Base-by-base conservation (phyloP, 2,329 filamentous ascomycete genomes). In the Cordyceps militaris region DNA sequence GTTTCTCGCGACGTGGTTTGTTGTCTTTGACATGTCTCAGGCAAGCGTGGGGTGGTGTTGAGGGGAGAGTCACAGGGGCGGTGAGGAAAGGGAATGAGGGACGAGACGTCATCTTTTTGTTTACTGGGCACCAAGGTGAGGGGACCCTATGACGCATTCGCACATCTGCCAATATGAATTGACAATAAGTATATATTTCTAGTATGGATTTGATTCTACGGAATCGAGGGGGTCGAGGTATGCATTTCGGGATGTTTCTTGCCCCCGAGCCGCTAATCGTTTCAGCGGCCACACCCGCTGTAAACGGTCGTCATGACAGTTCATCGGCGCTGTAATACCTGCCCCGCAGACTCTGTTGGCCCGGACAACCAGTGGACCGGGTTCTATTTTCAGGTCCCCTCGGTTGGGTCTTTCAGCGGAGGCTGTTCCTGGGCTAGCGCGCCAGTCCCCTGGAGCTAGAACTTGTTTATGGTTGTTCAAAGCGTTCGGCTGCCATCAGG, bases 1-100 rank as follows among this genome's bases (percentile, higher is more conserved):
- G 52, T 47, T 47, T 55, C 42, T 36, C 42, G 52, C 52, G 52
- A 28, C 42, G n/a, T 30, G 53, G n/a, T 49, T 56, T 56, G 53
- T 56, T 56, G 53, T 56, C 44, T 56, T 48, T 47, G 32, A 4
- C 44, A 48, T 56, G 53, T 56, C 53, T 56, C 53, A 42, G 53
- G n/a, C 53, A 30, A 48, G 21, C 32, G 43, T 56, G 40, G 43
- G 43, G 53, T 40, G 53, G n/a, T 34, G 53, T 56, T 11, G 44
- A 21, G 11, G 14, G 5, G 44, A 54, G 51, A 54, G 40, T 36
- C 51, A 54, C 24, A 3, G 16, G 42, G 16, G 13, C 8, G 44
- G 19, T 11, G 30, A 46, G 43, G 34, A 23, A 48, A 49, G 23
- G 36, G 36, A 30, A 38, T 9, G 19, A n/a, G 28, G 13, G 36